These are phyloP conservation scores for Geotrichum aggregatum DNA, from an alignment of 1,139 yeast genomes.

Conservation along the genomic window DNA sequence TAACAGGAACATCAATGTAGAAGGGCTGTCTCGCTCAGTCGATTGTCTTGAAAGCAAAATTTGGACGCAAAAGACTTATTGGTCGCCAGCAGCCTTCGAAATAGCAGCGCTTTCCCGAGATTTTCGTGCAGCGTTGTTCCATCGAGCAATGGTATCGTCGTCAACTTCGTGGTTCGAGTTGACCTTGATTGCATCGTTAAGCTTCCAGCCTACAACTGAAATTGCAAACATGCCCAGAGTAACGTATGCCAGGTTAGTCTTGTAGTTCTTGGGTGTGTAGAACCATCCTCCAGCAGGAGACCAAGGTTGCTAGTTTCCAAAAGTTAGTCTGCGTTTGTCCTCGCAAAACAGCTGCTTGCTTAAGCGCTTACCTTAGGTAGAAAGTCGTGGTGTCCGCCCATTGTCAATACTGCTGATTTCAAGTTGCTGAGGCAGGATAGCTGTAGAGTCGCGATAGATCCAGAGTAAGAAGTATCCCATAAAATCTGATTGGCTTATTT, in stretches of 20 bases:
- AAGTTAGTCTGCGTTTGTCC: background rate
- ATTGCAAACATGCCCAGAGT: constrained; percentile 36
- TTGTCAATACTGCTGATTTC: background rate
- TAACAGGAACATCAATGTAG: no score
- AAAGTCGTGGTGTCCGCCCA: constrained; percentile 21
- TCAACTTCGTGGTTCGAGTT: constrained; percentile 33
- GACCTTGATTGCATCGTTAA: constrained; percentile 35
- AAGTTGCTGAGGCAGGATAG: background rate
- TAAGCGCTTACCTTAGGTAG: constrained; percentile 17
- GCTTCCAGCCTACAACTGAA: constrained; percentile 32
- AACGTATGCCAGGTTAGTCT: constrained; percentile 37
- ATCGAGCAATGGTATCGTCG: constrained; percentile 38
- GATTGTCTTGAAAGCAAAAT: background rate
- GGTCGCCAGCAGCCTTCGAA: constrained; percentile 25
- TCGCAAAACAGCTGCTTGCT: no score
- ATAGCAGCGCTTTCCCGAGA: constrained; percentile 36
- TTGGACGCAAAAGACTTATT: background rate
- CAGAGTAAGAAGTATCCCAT: background rate
- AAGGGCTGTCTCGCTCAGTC: no score
- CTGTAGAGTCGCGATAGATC: background rate
- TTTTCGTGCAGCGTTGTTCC: constrained; percentile 42
- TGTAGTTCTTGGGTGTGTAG: constrained; percentile 44
- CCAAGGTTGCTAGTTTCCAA: constrained; percentile 33
- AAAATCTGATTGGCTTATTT: constrained; percentile 9
- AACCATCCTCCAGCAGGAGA: constrained; percentile 46